Evolutionary conservation across 1,284 basidiomycete species (phyloP), one percentile per base, ranked within the genome.

Genomic region (Tilletia indica): DNA sequence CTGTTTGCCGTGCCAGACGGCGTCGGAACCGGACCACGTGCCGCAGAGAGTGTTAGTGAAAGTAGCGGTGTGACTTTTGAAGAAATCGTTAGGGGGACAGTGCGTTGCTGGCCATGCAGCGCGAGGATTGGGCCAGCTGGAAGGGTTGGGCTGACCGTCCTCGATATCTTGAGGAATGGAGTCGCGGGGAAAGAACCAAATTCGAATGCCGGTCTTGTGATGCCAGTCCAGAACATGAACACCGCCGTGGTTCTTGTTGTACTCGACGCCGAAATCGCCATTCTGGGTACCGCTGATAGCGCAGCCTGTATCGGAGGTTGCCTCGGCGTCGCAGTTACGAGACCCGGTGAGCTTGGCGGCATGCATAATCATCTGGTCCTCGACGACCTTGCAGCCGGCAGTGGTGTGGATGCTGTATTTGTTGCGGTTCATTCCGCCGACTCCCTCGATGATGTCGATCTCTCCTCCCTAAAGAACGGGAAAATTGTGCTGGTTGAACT

Each of bases 301-400:
- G 76, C 91, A 92, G 0, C 90, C 90, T 0, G 87, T 83, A 77
- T 92, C 92, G 78, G 77, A 86, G 77, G 89, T 88, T 39, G 85
- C 78, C 34, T 87, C 86, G 3, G 87, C 85, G 72, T 90, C 86
- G 78, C 91, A 93, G 77, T 90, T 85, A 38, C 63, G 70, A 38
- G 69, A 63, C 4, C 73, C 66, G 11, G 76, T 72, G 21, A 77
- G 75, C 68, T 73, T 76, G 67, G 74, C 39, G 21, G 38, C 64
- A 39, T 48, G 70, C 76, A 76, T 76, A 38, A 72, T 67, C 63
- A 67, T 48, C 3, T 71, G 72, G 63, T 12, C 12, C 4, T 73
- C 69, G 38, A 74, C 68, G 21, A 81, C 72, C 21, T 56, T 68
- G 75, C 78, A 80, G 12, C 74, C 76, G 19, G 68, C 54, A 16